These are phyloP conservation scores for Alternaria tenuissima DNA, from an alignment of 2,329 filamentous ascomycete species.

Conservation along the genomic window DNA sequence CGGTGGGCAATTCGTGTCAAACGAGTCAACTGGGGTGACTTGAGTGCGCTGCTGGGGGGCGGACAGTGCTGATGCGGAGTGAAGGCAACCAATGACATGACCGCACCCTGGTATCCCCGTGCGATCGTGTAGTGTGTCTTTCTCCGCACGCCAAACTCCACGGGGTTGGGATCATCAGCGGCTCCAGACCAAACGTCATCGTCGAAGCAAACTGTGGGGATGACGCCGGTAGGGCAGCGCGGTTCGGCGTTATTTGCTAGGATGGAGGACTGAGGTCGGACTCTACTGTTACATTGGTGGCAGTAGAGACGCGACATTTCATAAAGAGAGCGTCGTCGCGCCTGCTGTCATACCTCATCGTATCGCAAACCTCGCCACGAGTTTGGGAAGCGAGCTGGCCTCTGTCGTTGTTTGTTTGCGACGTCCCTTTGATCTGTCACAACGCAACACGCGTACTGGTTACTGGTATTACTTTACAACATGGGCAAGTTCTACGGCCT, in stretches of 20 bases:
- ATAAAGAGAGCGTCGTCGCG: conserved; percentile 13
- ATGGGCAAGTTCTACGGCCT: conserved; percentile 68
- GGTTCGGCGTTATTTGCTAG: conserved; percentile 10
- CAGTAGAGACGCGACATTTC: conserved; percentile 3
- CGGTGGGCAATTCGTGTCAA: neutral
- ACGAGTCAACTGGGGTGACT: conserved; percentile 1
- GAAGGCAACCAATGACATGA: conserved; percentile 3
- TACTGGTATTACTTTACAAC: conserved; percentile 1
- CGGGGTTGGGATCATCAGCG: conserved; percentile 18
- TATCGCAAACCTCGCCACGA: conserved; percentile 2
- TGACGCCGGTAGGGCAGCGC: conserved; percentile 17
- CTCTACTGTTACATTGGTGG: conserved; percentile 15
- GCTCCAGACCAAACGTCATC: conserved; percentile 28
- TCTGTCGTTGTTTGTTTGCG: neutral
- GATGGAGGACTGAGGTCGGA: conserved; percentile 10
- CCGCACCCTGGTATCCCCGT: conserved; percentile 8
- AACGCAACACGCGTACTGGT: neutral
- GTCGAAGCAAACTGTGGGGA: conserved; percentile 16
- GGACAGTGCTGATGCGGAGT: neutral
- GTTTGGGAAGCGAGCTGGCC: neutral
- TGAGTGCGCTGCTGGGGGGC: neutral
- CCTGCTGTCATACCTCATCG: conserved; percentile 1
- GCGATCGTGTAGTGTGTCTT: conserved; percentile 9
- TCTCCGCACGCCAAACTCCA: conserved; percentile 29
- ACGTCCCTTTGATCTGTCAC: neutral